Conservation (phyloP, 352 stramenopile species). For the Pythium oligandrum region DNA sequence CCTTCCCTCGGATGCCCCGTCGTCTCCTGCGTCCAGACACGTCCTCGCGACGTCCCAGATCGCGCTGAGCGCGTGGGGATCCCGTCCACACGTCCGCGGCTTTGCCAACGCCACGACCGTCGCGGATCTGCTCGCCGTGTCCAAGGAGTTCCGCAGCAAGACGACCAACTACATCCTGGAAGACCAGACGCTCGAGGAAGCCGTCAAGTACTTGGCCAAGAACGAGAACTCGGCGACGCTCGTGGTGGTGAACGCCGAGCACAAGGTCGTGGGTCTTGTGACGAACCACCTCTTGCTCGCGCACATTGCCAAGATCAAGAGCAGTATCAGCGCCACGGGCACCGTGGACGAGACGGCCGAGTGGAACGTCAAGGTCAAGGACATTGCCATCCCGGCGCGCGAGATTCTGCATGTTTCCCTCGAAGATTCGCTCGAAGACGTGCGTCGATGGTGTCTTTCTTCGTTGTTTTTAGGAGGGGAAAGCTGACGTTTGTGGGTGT, state of each 20-base stretch:
- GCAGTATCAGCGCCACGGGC: conserved; percentile 12
- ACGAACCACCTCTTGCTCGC: conserved; percentile 72
- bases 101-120: conserved; percentile 37
- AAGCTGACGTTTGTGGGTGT: background rate
- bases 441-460: conserved; percentile 16
- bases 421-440: conserved; percentile 66
- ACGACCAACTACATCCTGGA: conserved; percentile 70
- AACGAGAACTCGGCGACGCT: conserved; percentile 78
- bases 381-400: conserved; percentile 58
- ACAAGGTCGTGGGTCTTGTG: conserved; percentile 72
- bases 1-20: no score
- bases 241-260: conserved; percentile 60
- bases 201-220: conserved; percentile 50
- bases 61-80: no score
- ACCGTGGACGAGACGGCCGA: conserved; percentile 14
- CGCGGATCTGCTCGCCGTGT: conserved; percentile 62
- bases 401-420: conserved; percentile 78
- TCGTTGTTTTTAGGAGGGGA: background rate
- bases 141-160: conserved; percentile 69
- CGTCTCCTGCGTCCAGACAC: no score
- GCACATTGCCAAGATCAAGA: conserved; percentile 55
- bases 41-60: no score
- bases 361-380: conserved; percentile 60
- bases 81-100: background rate
- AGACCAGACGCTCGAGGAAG: conserved; percentile 57